Conservation (phyloP, 2,329 filamentous ascomycete genomes). For the Annulohypoxylon truncatum region DNA sequence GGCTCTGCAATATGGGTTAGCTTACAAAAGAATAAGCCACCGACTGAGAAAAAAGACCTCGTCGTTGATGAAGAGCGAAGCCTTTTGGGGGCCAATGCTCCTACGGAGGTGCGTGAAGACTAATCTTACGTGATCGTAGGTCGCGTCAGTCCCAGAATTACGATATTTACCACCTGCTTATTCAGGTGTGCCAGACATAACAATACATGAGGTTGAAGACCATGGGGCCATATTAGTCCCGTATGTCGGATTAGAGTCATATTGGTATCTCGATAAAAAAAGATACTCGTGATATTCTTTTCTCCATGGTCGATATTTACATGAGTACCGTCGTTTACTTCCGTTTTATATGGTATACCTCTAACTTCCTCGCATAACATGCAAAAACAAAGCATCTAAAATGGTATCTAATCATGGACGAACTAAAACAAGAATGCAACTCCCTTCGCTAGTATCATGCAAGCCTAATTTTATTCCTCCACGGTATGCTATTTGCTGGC, state of each 20-base stretch:
- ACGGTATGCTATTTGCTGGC: neutral
- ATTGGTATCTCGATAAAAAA: neutral
- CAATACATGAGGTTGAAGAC: neutral
- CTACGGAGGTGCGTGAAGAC: conserved; percentile 16
- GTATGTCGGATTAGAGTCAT: neutral
- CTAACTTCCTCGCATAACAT: neutral
- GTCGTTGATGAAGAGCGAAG: conserved; percentile 53
- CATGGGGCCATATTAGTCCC: neutral
- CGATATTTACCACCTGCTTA: neutral
- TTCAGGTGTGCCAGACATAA: neutral
- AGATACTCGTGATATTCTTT: neutral
- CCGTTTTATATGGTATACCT: neutral
- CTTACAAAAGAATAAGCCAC: conserved; percentile 53
- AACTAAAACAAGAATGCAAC: neutral
- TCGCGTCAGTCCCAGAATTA: neutral
- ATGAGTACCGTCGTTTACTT: neutral
- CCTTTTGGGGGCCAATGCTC: conserved; percentile 40
- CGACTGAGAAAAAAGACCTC: conserved; percentile 34
- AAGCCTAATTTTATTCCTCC: neutral
- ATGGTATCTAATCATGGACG: conserved; percentile 10
- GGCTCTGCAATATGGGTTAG: conserved; percentile 57
- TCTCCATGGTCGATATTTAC: neutral
- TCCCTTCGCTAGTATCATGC: neutral
- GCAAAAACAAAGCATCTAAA: neutral
- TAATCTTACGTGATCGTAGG: conserved; percentile 12